These are phyloP conservation scores for Erythrophleum ivorense DNA, from an alignment of 331 rosid genomes.

Conservation along the genomic window DNA sequence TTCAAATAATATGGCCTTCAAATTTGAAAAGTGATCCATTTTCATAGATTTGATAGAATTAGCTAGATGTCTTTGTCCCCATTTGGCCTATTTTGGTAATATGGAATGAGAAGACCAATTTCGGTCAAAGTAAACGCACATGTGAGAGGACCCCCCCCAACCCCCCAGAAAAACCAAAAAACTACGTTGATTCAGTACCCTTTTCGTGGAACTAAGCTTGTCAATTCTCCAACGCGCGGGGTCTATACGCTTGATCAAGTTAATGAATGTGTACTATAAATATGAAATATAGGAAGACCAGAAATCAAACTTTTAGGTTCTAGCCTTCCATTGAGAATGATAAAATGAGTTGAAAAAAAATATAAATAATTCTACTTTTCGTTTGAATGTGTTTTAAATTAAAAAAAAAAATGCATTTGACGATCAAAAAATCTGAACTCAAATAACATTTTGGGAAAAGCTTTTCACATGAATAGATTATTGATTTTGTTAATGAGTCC, in stretches of 20 bases:
- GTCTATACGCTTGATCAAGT: not conserved
- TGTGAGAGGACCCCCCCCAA: not conserved
- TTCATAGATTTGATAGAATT: not conserved
- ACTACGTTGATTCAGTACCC: not conserved
- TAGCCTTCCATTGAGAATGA: not conserved
- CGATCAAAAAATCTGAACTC: not conserved
- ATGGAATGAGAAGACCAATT: not conserved
- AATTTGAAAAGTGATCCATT: not conserved
- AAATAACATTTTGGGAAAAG: no score
- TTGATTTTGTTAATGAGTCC: no score
- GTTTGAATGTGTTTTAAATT: not conserved
- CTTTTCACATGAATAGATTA: no score
- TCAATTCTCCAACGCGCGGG: not conserved
- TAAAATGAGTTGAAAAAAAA: not conserved
- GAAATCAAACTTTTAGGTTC: not conserved
- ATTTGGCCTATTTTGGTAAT: not conserved
- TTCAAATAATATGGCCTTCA: slow-evolving; percentile 17
- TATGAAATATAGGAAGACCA: no score
- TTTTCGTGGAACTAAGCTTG: not conserved
- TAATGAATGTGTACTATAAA: not conserved
- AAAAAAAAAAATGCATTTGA: not conserved
- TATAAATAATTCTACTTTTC: not conserved
- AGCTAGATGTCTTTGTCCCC: not conserved
- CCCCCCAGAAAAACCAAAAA: not conserved
- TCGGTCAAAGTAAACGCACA: slow-evolving; percentile 35